Evolutionary conservation across 2,329 filamentous ascomycete genomes (phyloP), one percentile per base, ranked within the genome.

Genomic region (Chrysoporthe deuterocubensis): DNA sequence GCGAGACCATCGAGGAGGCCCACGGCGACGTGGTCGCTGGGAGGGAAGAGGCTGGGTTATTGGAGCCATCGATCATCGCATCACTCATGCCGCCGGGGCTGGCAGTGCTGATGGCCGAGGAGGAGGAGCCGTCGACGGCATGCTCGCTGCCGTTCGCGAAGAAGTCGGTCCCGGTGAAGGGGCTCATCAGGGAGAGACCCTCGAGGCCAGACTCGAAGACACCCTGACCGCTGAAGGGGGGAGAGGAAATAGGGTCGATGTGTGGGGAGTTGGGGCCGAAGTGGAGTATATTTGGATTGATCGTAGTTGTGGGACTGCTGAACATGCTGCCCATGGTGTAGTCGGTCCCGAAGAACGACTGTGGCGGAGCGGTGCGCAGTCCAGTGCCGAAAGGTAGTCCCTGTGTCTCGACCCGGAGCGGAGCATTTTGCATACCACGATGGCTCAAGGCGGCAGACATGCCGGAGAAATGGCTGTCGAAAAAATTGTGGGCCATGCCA

Each of bases 61-160:
- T 91, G 48, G 88, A 88, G 69, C 92, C 93, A 78, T 97, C 94
- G 67, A 96, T 84, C 90, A 97, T 94, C 69, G 94, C 89, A 77
- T 98, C 96, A 79, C 93, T 96, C 78, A 94, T 92, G 62, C 91
- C 92, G 77, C 92, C 95, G 76, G 96, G 94, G 79, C 94, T 98
- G 68, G 92, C 93, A 56, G 93, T 97, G 81, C 95, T 98, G 78
- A 98, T 95, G 59, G 94, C 94, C 9, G 96, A 98, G 18, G 96
- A 96, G 16, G 96, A 98, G 13, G 96, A 98, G 68, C 92, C 94
- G 74, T 97, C 95, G 65, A 97, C 87, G 40, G 92, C 93, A 72
- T 90, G 91, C 73, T 97, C 94, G 74, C 91, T 91, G 66, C 83
- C 81, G 67, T 86, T 87, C 73, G 85, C 85, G 77, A 93, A 89